A percentile compares a stretch with the other conserved stretches of the same genome.
These are phyloP conservation scores for Biscogniauxia sp. DNA, from an alignment of 2,329 filamentous ascomycete species.

Conservation along the genomic window DNA sequence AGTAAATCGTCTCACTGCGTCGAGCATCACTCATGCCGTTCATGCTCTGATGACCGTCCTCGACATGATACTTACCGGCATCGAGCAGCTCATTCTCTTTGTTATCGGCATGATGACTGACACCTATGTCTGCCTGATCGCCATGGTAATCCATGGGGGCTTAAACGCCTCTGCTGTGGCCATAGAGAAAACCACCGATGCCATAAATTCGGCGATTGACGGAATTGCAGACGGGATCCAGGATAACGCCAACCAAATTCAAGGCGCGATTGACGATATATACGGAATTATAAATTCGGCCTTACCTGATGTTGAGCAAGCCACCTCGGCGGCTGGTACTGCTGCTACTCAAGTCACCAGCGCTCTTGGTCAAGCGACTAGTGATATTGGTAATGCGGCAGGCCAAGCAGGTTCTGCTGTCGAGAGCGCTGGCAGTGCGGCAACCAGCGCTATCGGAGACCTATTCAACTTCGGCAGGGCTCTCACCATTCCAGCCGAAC, in stretches of 20 bases:
- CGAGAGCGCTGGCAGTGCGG: conserved; percentile 32
- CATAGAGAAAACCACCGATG: conserved; percentile 41
- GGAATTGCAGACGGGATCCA: conserved; percentile 42
- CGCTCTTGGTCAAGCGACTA: conserved; percentile 7
- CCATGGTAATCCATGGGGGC: conserved; percentile 75
- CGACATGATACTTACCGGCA: conserved; percentile 73
- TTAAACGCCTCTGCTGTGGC: conserved; percentile 62
- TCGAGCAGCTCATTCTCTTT: conserved; percentile 87
- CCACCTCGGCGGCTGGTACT: conserved; percentile 7
- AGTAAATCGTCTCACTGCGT: conserved; percentile 81
- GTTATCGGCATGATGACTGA: conserved; percentile 87
- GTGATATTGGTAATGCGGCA: conserved; percentile 38
- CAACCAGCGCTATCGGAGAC: conserved; percentile 38
- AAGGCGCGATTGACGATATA: conserved; percentile 54
- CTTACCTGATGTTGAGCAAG: conserved; percentile 31
- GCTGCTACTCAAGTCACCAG: conserved; percentile 14
- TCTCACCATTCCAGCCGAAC: conserved; percentile 22
- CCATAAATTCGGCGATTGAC: conserved; percentile 51
- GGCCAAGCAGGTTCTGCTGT: conserved; percentile 46
- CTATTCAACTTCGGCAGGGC: conserved; percentile 1
- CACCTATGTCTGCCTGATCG: conserved; percentile 87
- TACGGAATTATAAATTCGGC: conserved; percentile 52
- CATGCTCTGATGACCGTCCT: conserved; percentile 77
- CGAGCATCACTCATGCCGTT: conserved; percentile 76
- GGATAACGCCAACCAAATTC: conserved; percentile 52